Evolutionary conservation across 2,329 filamentous ascomycete genomes (phyloP).

Genomic region (Dothideomycetidae sp.): DNA sequence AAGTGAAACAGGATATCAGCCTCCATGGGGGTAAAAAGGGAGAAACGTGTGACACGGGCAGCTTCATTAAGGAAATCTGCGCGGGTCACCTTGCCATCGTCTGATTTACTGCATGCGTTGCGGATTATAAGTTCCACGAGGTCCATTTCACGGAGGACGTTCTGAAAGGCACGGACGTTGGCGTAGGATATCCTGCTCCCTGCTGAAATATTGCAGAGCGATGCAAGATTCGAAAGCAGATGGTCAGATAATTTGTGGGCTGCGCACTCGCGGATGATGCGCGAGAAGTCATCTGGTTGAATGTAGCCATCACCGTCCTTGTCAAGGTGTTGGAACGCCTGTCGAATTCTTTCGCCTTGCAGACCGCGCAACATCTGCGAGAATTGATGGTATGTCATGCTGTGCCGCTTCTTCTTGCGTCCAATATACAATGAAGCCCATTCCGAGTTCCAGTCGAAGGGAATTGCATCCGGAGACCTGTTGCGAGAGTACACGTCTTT

Average conservation of each 20-base stretch:
- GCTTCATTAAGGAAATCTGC: conserved; percentile 93
- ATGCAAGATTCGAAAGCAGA: conserved; percentile 75
- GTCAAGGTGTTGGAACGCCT: conserved; percentile 88
- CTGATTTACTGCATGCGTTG: conserved; percentile 68
- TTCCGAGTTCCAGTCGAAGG: conserved; percentile 94
- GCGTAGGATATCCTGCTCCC: conserved; percentile 94
- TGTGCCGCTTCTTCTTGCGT: conserved; percentile 71
- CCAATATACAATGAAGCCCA: conserved; percentile 95
- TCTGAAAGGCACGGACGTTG: conserved; percentile 94
- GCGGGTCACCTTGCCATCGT: conserved; percentile 84
- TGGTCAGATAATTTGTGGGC: conserved; percentile 97
- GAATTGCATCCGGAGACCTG: conserved; percentile 70
- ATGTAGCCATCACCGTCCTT: conserved; percentile 89
- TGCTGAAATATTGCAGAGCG: conserved; percentile 84
- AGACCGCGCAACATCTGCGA: conserved; percentile 94
- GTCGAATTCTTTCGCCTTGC: conserved; percentile 87
- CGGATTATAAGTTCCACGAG: conserved; percentile 86
- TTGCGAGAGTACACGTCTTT: conserved; percentile 73
- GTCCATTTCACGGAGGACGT: conserved; percentile 96
- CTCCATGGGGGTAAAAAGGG: conserved; percentile 95
- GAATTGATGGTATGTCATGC: conserved; percentile 91
- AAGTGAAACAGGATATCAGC: conserved; percentile 98
- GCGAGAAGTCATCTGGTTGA: conserved; percentile 86
- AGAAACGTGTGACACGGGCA: conserved; percentile 79
- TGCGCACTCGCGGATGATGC: conserved; percentile 86